Base-by-base conservation (phyloP, 2,329 filamentous ascomycete species). In the Capronia epimyces region DNA sequence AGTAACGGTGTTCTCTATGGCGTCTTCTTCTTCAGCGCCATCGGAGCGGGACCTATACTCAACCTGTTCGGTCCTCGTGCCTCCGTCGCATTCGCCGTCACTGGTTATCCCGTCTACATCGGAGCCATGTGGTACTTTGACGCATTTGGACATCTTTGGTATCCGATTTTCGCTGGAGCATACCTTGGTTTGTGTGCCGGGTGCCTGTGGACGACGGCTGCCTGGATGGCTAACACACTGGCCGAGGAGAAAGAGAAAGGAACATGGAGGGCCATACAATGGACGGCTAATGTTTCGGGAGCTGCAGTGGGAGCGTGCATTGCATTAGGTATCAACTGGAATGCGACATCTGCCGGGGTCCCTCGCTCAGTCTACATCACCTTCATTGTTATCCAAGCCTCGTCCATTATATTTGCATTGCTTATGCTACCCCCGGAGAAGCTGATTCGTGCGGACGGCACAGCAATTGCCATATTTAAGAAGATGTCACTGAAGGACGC, bases 61-160 rank as follows among this genome's bases (percentile, higher is more conserved):
- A 47, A 47, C 24, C 16, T 47, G 15, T 25, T 47, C 18, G 32
- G 44, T 15, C 44, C 44, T 18, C 44, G 44, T n/a, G 8, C 22
- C 22, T 24, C 44, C 6, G 18, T 47, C 9, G 7, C 25, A 7
- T 39, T 47, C 24, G 44, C 9, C 32, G 37, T 39, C 24, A 39
- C 34, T 20, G 44, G 44, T 5, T 47, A 47, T 22, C 44, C 44
- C 3, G 15, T 47, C 31, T 47, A 47, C 34, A 40, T 47, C 5
- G 44, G 44, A 12, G 20, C 44, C 18, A 39, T 47, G 44, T 47
- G 44, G 44, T 47, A 47, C 21, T 47, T 39, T 29, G 44, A 47
- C 21, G 9, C 7, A 3, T 39, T 2, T 5, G 44, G 44, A 10
- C 44, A 41, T 20, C 31, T 40, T 13, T 47, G 44, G 44, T 47